Percentiles rank a stretch among this genome's conserved stretches.
These are phyloP conservation scores for Fusarium nematophilum DNA, from an alignment of 2,329 filamentous ascomycete species.

Conservation along the genomic window DNA sequence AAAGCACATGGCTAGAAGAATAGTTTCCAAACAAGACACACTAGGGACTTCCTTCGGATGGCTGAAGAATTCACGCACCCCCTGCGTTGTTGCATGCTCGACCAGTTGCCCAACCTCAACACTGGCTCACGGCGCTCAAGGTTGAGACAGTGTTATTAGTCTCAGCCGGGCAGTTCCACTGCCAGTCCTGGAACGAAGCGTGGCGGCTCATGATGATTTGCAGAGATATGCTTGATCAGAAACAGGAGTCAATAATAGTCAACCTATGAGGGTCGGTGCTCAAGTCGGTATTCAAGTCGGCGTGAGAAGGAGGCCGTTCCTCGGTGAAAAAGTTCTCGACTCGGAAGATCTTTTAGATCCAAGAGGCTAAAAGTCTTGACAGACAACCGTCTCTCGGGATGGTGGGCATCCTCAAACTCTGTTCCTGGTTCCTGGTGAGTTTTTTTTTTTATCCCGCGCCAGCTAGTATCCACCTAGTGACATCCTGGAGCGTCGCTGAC, in stretches of 20 bases:
- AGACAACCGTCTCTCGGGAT: conserved; percentile 1
- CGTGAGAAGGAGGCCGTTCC: neutral
- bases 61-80: neutral
- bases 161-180: neutral
- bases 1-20: conserved; percentile 1
- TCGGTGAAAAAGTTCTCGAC: neutral
- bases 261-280: neutral
- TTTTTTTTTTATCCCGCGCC: neutral
- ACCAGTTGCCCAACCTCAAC: conserved; percentile 1
- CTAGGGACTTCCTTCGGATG: neutral
- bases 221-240: neutral
- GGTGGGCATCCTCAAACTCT: conserved; percentile 7
- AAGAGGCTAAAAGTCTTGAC: neutral
- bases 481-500: neutral
- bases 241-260: neutral
- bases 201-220: neutral
- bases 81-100: neutral
- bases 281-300: neutral
- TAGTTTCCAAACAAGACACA: neutral
- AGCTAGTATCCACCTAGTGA: neutral
- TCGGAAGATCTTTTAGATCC: neutral
- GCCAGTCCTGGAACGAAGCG: neutral
- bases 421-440: conserved; percentile 9
- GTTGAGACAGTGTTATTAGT: conserved; percentile 24
- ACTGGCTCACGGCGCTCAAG: conserved; percentile 3